phyloP scores from a whole-genome alignment of 139 green algal genomes.

The Diplosphaera chodatii region DNA sequence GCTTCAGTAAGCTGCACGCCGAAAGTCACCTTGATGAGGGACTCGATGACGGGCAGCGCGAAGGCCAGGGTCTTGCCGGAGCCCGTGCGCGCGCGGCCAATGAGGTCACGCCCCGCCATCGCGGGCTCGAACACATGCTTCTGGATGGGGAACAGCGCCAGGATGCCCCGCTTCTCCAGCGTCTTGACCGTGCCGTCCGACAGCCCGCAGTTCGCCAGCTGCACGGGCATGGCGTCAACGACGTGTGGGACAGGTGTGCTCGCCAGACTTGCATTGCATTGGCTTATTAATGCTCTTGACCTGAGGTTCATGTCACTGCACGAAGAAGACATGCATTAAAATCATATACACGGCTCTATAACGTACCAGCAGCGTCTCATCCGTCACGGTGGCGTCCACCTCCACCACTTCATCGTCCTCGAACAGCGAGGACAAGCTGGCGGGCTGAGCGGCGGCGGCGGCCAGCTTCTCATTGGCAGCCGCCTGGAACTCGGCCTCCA shows the following conservation, averaged over 20 bases:
- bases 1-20: too few relatives aligned
- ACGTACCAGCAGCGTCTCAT: slow-evolving; percentile 32
- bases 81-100: slow-evolving; percentile 89
- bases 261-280: too few relatives aligned
- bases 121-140: slow-evolving; percentile 42
- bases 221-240: too few relatives aligned
- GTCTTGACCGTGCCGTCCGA: slow-evolving; percentile 52
- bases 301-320: too few relatives aligned
- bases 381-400: slow-evolving; percentile 10
- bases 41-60: slow-evolving; percentile 92
- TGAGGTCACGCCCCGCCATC: slow-evolving; percentile 79
- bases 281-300: too few relatives aligned
- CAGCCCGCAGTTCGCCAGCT: slow-evolving; percentile 70
- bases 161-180: slow-evolving; percentile 62
- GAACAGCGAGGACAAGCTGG: slow-evolving; percentile 39
- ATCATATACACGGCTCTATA: too few relatives aligned
- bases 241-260: too few relatives aligned
- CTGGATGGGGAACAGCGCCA: slow-evolving; percentile 80
- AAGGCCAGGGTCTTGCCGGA: slow-evolving; percentile 98
- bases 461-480: not conserved
- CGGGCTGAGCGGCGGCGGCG: not conserved
- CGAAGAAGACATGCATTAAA: too few relatives aligned
- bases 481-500: slow-evolving; percentile 22
- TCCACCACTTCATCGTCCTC: slow-evolving; percentile 25
- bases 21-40: slow-evolving; percentile 65